A percentile compares a stretch with the other conserved stretches of the same genome.
Conservation (phyloP, 371 early-diverging fungal species). For the Mortierella sp. region DNA sequence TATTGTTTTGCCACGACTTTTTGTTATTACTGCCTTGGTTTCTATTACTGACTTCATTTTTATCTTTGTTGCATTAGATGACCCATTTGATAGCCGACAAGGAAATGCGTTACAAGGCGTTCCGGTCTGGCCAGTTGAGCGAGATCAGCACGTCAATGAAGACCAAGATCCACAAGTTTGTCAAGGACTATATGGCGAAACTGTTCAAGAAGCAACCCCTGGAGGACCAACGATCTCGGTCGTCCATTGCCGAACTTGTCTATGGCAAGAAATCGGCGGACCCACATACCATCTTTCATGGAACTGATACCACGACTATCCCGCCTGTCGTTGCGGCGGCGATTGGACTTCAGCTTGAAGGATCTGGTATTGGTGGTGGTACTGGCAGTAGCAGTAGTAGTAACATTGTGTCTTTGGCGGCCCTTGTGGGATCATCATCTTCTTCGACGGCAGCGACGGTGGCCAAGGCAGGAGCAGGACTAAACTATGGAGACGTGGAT, state of each 20-base stretch:
- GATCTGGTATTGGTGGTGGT: not conserved
- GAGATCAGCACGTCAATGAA: slow-evolving; percentile 66
- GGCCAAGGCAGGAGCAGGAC: not conserved
- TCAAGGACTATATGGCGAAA: slow-evolving; percentile 64
- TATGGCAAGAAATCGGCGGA: slow-evolving; percentile 35
- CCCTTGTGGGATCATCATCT: not conserved
- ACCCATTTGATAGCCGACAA: slow-evolving; percentile 75
- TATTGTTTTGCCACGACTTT: not conserved
- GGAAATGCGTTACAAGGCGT: slow-evolving; percentile 64
- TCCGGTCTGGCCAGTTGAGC: slow-evolving; percentile 61
- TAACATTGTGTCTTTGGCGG: no score
- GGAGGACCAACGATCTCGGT: slow-evolving; percentile 33
- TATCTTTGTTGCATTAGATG: slow-evolving; percentile 46
- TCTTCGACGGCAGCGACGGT: not conserved
- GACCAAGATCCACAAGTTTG: slow-evolving; percentile 71
- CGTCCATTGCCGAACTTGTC: slow-evolving; percentile 39
- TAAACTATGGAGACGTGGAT: slow-evolving; percentile 53
- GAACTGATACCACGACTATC: not conserved
- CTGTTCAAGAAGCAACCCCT: slow-evolving; percentile 58
- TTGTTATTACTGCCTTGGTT: not conserved
- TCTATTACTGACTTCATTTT: not conserved
- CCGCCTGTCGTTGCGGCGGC: slow-evolving; percentile 7
- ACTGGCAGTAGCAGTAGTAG: not conserved
- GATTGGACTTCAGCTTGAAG: slow-evolving; percentile 10
- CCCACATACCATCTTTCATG: slow-evolving; percentile 28